Base-by-base conservation (phyloP, 495 filamentous ascomycete genomes). In the Oidiodendron maius region DNA sequence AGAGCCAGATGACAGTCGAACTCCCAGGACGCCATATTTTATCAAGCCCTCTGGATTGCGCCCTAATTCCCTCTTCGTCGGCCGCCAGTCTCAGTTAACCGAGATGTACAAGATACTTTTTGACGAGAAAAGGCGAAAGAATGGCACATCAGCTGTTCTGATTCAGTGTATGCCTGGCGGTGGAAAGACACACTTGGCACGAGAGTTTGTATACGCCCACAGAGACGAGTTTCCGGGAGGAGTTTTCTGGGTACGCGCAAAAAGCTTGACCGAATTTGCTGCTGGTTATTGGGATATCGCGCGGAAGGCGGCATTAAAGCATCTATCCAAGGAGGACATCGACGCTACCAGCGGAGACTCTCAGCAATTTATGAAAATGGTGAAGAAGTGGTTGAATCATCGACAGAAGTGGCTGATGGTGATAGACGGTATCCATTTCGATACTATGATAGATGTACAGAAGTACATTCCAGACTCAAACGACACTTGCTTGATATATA, bases 131-230 rank as follows among this genome's bases (percentile, higher is more conserved):
- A 74, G 72, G 54, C 70, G 86, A 17, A 69, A 69, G 13, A 70
- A 82, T 48, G 78, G 82, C 6, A 81, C 82, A 2, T 80, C 77
- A 40, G 82, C 79, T 12, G 84, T 89, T 4, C 66, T 89, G 6
- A 76, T 93, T 28, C 77, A 80, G 52, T 82, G 82, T 38, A 76
- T 86, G 24, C 80, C 87, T n/a, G 87, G 87, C 12, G 79, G 79
- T 1, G 87, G 87, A 17, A 93, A 93, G 64, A 85, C 85, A 0
- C 86, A 91, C 60, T 67, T 91, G n/a, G 86, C 85, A 26, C 74
- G 87, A 5, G 76, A 93, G 63, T 93, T 91, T 55, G 83, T 90
- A 42, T 88, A 86, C 45, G 66, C 71, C 20, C 77, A 87, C 48
- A 74, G 71, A 16, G 71, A 75, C 9, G 71, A 80, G 55, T 93